phyloP scores from a whole-genome alignment of 2,329 filamentous ascomycete species.

The Colletotrichum incanum region DNA sequence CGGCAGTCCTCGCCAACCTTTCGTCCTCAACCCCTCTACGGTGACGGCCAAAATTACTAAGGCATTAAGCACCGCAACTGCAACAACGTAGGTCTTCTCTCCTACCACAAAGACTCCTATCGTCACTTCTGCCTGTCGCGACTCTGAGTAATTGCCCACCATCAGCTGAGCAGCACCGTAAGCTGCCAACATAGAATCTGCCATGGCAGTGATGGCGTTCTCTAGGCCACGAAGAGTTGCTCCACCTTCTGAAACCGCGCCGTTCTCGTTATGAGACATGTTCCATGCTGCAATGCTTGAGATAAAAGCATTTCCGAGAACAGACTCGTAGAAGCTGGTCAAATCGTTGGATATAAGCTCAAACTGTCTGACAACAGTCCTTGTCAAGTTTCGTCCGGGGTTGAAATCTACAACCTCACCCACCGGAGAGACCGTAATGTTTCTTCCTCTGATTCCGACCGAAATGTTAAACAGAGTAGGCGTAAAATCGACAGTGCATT shows the following conservation, averaged over 20 bases:
- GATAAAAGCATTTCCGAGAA: constrained; percentile 54
- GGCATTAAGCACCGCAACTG: constrained; percentile 14
- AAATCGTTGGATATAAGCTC: constrained; percentile 55
- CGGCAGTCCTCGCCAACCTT: background rate
- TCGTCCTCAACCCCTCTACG: background rate
- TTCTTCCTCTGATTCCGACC: constrained; percentile 49
- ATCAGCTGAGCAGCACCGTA: constrained; percentile 54
- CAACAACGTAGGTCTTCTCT: constrained; percentile 15
- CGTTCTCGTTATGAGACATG: constrained; percentile 22
- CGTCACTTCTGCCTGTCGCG: constrained; percentile 41
- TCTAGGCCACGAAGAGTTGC: constrained; percentile 41
- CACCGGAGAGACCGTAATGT: constrained; percentile 48
- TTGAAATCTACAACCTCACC: constrained; percentile 46
- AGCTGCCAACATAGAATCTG: constrained; percentile 48
- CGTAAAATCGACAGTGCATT: constrained; percentile 50
- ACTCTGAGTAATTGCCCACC: constrained; percentile 46
- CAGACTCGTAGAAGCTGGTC: constrained; percentile 55
- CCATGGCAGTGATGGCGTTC: constrained; percentile 43
- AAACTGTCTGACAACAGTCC: constrained; percentile 51
- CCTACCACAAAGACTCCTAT: constrained; percentile 28
- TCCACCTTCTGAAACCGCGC: constrained; percentile 1
- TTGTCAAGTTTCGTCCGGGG: constrained; percentile 50
- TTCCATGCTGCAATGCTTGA: constrained; percentile 48
- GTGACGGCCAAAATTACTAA: constrained; percentile 8
- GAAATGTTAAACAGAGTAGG: constrained; percentile 51